A percentile compares a stretch with the other conserved stretches of the same genome.
phyloP scores from a whole-genome alignment of 2,329 filamentous ascomycete species.

The Clarireedia sp. region DNA sequence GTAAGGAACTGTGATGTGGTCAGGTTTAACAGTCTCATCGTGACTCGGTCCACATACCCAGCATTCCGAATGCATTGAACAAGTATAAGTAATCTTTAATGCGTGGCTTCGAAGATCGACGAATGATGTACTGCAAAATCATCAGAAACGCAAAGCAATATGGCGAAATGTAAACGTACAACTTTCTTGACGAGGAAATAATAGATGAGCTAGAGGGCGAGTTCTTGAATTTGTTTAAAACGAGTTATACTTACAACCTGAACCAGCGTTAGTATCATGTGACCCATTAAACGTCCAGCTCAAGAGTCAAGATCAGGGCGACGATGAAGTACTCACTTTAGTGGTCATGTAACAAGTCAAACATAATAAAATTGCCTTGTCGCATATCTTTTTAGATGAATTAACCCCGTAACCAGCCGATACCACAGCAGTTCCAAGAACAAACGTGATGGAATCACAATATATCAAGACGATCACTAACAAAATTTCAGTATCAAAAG shows the following conservation, averaged over 20 bases:
- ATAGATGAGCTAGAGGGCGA: slow-evolving; percentile 42
- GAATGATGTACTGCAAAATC: slow-evolving; percentile 38
- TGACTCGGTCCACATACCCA: slow-evolving; percentile 30
- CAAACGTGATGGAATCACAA: slow-evolving; percentile 51
- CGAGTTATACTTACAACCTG: no score
- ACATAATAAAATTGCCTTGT: slow-evolving; percentile 52
- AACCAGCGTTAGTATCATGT: background rate
- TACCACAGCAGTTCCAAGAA: slow-evolving; percentile 48
- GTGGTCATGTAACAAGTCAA: slow-evolving; percentile 55
- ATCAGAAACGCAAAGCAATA: background rate
- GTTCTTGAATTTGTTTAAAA: background rate
- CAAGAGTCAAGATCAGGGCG: no score
- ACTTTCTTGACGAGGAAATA: slow-evolving; percentile 58
- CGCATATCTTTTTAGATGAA: slow-evolving; percentile 41
- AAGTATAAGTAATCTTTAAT: slow-evolving; percentile 49
- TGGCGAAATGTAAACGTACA: slow-evolving; percentile 27
- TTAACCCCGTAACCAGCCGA: slow-evolving; percentile 51
- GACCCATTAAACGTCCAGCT: background rate
- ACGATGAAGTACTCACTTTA: slow-evolving; percentile 37
- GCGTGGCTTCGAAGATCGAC: slow-evolving; percentile 43
- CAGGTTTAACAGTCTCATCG: background rate
- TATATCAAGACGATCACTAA: slow-evolving; percentile 54
- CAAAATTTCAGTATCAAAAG: background rate
- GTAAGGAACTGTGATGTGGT: slow-evolving; percentile 27
- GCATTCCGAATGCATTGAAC: slow-evolving; percentile 53